Conservation (phyloP, 1,139 yeast genomes). For the Pichia sp. region DNA sequence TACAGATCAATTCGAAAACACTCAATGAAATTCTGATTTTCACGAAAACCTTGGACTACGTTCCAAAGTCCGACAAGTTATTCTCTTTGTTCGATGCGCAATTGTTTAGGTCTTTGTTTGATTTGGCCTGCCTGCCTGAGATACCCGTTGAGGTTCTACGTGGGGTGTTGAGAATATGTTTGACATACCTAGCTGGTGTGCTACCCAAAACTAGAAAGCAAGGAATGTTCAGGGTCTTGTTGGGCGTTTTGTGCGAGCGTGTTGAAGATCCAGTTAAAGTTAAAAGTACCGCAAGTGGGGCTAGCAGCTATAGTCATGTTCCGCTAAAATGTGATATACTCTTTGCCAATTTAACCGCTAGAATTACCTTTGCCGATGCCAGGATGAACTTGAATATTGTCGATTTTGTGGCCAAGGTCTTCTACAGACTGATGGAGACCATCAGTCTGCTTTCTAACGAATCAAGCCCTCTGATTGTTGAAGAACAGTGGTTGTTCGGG, state of each 20-base stretch:
- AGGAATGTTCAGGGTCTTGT: conserved; percentile 42
- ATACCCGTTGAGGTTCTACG: conserved; percentile 44
- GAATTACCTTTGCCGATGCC: conserved; percentile 33
- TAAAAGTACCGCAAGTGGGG: background rate
- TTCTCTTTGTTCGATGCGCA: conserved; percentile 39
- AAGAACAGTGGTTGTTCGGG: conserved; percentile 25
- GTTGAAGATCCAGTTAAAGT: background rate
- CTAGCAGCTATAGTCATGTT: background rate
- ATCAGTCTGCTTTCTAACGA: conserved; percentile 7
- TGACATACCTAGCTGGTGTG: conserved; percentile 43
- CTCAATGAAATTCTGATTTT: conserved; percentile 50
- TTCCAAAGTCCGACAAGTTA: conserved; percentile 41
- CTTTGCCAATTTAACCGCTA: conserved; percentile 21
- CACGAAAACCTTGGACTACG: conserved; percentile 48
- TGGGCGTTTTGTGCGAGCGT: conserved; percentile 21
- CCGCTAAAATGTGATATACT: conserved; percentile 36
- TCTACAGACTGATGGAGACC: conserved; percentile 40
- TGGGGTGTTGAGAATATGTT: conserved; percentile 45
- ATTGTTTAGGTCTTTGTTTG: conserved; percentile 38
- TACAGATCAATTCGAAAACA: conserved; percentile 4
- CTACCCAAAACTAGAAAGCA: conserved; percentile 36
- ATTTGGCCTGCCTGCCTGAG: conserved; percentile 7
- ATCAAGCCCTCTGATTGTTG: conserved; percentile 9
- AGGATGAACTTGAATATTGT: conserved; percentile 44
- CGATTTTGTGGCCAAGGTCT: conserved; percentile 44